Base-by-base conservation (phyloP, 1,284 basidiomycete genomes). In the Cystobasidiaceae sp. region DNA sequence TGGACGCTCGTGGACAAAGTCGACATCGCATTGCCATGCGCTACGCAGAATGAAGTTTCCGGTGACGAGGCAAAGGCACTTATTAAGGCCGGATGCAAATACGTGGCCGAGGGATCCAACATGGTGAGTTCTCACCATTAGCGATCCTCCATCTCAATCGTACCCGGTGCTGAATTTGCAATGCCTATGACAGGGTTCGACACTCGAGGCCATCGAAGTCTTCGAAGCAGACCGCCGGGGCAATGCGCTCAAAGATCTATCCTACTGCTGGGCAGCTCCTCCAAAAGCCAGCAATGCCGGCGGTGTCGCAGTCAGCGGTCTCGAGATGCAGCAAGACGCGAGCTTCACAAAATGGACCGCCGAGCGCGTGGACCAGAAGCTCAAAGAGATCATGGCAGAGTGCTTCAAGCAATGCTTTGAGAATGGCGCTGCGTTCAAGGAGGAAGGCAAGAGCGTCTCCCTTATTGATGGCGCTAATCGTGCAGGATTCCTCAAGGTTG, bases 311-410 rank as follows among this genome's bases (percentile, higher is more conserved):
- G 85, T 86, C 23, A 85, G 83, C 19, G 85, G 85, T 65, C 83
- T 90, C 69, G 88, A 89, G 80, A 89, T 89, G 87, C 85, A 86
- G 9, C 87, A 89, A 79, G 87, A 88, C 81, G 85, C 84, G 72
- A 82, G 84, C 71, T 80, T 86, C 46, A 80, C 86, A 46, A 79
- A 81, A 55, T 88, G 86, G 86, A 78, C 83, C n/a, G 78, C 80
- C 66, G 78, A 81, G 69, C 84, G 86, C 74, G 87, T 90, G 59
- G 87, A 90, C 76, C 76, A 75, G 19, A 86, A 85, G 80, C 80
- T 90, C 69, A 85, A 86, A 79, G 80, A 80, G 69, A 89, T 89
- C 78, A 90, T 90, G 88, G 78, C 81, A 59, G 83, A 84, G 68
- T 85, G 83, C 78, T 88, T 82, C 79, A 73, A 80, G 55, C 51